These are phyloP conservation scores for Penicillium paxilli DNA, from an alignment of 495 filamentous ascomycete genomes.

Conservation along the genomic window DNA sequence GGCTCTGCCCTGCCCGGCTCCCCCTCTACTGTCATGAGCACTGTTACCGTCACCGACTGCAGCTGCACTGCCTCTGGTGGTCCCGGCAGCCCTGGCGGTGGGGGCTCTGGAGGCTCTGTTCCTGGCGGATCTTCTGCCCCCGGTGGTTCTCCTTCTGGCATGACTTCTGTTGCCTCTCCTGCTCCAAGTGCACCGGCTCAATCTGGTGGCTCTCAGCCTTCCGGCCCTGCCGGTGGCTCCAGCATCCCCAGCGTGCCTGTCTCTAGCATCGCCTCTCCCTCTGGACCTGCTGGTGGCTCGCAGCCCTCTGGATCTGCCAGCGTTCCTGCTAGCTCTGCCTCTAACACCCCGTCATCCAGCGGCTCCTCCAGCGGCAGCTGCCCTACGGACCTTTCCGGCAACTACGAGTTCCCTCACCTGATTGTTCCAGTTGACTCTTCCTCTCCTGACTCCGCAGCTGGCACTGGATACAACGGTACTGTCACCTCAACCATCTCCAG, in stretches of 20 bases:
- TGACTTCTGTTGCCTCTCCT: neutral
- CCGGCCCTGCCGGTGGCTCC: constrained; percentile 2
- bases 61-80: constrained; percentile 14
- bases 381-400: constrained; percentile 50
- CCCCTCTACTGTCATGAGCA: constrained; percentile 17
- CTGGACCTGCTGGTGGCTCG: constrained; percentile 4
- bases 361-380: constrained; percentile 34
- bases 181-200: constrained; percentile 9
- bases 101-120: constrained; percentile 9
- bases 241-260: neutral
- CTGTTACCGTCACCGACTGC: constrained; percentile 27
- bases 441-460: constrained; percentile 49
- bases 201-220: neutral
- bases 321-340: constrained; percentile 5
- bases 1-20: constrained; percentile 12
- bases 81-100: constrained; percentile 7
- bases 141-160: neutral
- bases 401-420: constrained; percentile 63
- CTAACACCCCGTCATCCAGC: constrained; percentile 14
- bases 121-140: constrained; percentile 5
- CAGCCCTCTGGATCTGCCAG: constrained; percentile 8
- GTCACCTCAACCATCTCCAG: constrained; percentile 56
- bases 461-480: constrained; percentile 55
- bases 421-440: constrained; percentile 64
- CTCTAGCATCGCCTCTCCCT: neutral